A percentile compares a stretch with the other conserved stretches of the same genome.
Conservation (phyloP, 176 grass and related monocot genomes). For the Aegilops umbellulata region DNA sequence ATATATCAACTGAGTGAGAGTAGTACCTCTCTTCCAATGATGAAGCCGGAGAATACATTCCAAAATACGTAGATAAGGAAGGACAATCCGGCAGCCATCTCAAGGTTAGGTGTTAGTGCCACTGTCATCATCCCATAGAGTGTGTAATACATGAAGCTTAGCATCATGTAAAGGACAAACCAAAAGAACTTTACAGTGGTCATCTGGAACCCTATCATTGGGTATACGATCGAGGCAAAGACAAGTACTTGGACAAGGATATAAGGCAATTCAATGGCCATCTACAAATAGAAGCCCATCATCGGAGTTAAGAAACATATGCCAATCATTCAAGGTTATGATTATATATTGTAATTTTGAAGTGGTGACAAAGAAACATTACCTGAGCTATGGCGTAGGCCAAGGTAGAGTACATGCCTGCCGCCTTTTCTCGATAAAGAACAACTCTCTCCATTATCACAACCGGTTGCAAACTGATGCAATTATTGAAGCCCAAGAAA, state of each 20-base stretch:
- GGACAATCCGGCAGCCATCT: slow-evolving; percentile 54
- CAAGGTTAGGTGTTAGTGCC: slow-evolving; percentile 55
- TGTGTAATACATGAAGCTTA: slow-evolving; percentile 66
- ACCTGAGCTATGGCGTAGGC: slow-evolving; percentile 61
- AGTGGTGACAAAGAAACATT: background rate
- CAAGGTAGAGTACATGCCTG: slow-evolving; percentile 40
- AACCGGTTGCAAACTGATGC: slow-evolving; percentile 33
- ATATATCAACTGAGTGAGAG: background rate
- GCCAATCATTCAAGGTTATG: background rate
- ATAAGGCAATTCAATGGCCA: slow-evolving; percentile 46
- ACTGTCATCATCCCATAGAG: slow-evolving; percentile 69
- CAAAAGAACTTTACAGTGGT: slow-evolving; percentile 42
- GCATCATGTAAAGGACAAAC: slow-evolving; percentile 54
- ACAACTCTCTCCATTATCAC: slow-evolving; percentile 41
- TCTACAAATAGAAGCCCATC: slow-evolving; percentile 17
- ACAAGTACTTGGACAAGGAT: slow-evolving; percentile 46
- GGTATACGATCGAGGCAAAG: slow-evolving; percentile 45
- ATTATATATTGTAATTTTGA: background rate
- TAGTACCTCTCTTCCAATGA: slow-evolving; percentile 48
- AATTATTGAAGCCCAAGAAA: slow-evolving; percentile 44
- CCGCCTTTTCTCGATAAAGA: slow-evolving; percentile 44
- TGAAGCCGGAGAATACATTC: slow-evolving; percentile 73
- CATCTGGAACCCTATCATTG: slow-evolving; percentile 61
- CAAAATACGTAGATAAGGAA: slow-evolving; percentile 64
- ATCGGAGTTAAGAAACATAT: background rate